A percentile compares a stretch with the other conserved stretches of the same genome.
phyloP scores from a whole-genome alignment of 306 rosid species.

The Astragalus glycyphyllos region DNA sequence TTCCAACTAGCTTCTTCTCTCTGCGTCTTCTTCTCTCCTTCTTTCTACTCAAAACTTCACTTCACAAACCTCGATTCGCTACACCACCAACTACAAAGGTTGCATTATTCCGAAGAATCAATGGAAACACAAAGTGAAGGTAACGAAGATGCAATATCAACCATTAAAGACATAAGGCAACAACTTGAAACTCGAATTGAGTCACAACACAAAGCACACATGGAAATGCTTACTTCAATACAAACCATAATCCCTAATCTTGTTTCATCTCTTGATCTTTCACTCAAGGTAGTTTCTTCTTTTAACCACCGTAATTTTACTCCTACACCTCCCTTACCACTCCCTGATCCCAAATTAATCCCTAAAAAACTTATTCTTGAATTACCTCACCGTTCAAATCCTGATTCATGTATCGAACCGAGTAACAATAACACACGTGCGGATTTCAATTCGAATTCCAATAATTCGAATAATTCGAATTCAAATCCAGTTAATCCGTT shows the following conservation, averaged over 20 bases:
- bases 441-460: conserved; percentile 39
- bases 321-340: conserved; percentile 81
- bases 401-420: conserved; percentile 34
- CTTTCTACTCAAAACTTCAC: no score
- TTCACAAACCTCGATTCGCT: no score
- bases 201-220: conserved; percentile 70
- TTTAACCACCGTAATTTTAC: conserved; percentile 76
- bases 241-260: conserved; percentile 68
- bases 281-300: conserved; percentile 77
- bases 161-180: conserved; percentile 59
- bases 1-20: no score
- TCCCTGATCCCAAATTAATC: conserved; percentile 59
- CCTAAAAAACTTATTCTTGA: conserved; percentile 43
- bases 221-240: conserved; percentile 74
- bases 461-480: conserved; percentile 50
- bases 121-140: conserved; percentile 70
- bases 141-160: conserved; percentile 49
- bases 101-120: conserved; percentile 22
- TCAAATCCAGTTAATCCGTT: conserved; percentile 65
- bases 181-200: conserved; percentile 79
- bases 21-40: no score
- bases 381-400: conserved; percentile 31
- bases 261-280: conserved; percentile 83
- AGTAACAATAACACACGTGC: no score
- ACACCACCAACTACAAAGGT: background rate